A percentile compares a stretch with the other conserved stretches of the same genome.
phyloP scores from a whole-genome alignment of 1,284 basidiomycete genomes.

The Ceratobasidium sp. region DNA sequence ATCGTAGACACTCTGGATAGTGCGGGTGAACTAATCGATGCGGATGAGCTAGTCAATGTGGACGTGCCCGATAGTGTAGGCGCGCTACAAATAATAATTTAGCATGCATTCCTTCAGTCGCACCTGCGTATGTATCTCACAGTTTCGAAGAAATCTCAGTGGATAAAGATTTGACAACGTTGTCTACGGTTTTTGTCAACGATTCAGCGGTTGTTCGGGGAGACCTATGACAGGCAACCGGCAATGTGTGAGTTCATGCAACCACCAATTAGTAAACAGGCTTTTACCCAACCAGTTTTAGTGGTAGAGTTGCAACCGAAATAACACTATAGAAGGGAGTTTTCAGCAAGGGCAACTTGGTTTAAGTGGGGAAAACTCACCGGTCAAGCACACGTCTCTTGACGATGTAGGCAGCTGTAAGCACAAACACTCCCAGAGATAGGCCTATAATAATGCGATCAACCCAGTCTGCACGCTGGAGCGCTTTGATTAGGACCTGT shows the following conservation, averaged over 20 bases:
- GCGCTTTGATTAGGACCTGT: conserved; percentile 81
- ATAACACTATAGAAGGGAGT: conserved; percentile 3
- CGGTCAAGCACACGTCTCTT: conserved; percentile 84
- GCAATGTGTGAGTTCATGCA: not conserved
- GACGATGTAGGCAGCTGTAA: conserved; percentile 86
- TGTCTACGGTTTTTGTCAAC: conserved; percentile 2
- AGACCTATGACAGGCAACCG: not conserved
- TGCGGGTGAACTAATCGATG: not conserved
- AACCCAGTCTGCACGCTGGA: conserved; percentile 91
- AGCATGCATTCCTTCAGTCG: not conserved
- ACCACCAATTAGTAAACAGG: not conserved
- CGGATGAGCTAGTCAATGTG: not conserved
- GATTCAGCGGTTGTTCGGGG: not conserved
- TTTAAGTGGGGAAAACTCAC: not conserved
- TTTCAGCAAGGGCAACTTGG: not conserved
- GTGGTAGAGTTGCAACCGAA: conserved; percentile 17
- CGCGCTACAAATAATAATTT: not conserved
- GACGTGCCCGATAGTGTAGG: not conserved
- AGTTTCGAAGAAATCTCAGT: not conserved
- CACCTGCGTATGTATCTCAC: not conserved
- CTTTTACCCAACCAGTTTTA: conserved; percentile 3
- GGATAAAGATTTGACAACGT: not conserved
- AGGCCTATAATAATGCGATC: conserved; percentile 85
- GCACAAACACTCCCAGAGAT: conserved; percentile 81
- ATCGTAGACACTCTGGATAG: not conserved